These are phyloP conservation scores for Hypoxylon sp. DNA, from an alignment of 2,329 filamentous ascomycete species.

Conservation along the genomic window DNA sequence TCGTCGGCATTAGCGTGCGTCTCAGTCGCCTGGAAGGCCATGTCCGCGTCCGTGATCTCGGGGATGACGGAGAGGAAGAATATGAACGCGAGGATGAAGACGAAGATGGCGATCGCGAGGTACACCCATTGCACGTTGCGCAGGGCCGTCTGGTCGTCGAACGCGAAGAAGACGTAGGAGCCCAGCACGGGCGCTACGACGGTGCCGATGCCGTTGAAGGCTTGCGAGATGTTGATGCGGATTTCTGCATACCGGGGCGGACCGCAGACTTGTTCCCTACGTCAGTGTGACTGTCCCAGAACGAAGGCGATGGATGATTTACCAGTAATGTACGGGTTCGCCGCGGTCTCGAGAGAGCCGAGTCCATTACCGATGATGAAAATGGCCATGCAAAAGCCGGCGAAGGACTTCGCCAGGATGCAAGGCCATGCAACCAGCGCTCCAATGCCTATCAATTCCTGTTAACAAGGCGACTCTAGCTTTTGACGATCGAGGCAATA, in stretches of 20 bases:
- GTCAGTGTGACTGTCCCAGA: conserved; percentile 16
- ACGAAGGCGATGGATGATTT: conserved; percentile 10
- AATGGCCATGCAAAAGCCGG: conserved; percentile 78
- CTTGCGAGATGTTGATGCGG: conserved; percentile 81
- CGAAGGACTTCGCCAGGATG: conserved; percentile 74
- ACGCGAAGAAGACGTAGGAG: conserved; percentile 79
- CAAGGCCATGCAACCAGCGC: conserved; percentile 68
- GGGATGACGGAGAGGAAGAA: conserved; percentile 77
- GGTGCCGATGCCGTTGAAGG: conserved; percentile 81
- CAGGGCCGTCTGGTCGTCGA: conserved; percentile 67
- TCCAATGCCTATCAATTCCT: conserved; percentile 59
- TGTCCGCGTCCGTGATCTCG: conserved; percentile 79
- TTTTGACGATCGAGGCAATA: background rate
- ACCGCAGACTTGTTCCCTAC: conserved; percentile 63
- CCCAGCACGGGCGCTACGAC: conserved; percentile 80
- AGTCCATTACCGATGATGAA: conserved; percentile 82
- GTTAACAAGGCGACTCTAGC: conserved; percentile 10
- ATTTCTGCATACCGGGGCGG: conserved; percentile 77
- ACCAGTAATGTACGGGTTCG: conserved; percentile 79
- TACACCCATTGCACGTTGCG: conserved; percentile 83
- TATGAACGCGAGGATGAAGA: conserved; percentile 73
- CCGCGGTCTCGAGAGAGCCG: conserved; percentile 80
- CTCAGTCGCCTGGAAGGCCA: conserved; percentile 68
- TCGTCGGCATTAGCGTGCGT: conserved; percentile 65
- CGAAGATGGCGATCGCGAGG: conserved; percentile 78